Percentiles rank a stretch among this genome's conserved stretches.
phyloP scores from a whole-genome alignment of 2,329 filamentous ascomycete genomes.

The Microcyclosporella mali region DNA sequence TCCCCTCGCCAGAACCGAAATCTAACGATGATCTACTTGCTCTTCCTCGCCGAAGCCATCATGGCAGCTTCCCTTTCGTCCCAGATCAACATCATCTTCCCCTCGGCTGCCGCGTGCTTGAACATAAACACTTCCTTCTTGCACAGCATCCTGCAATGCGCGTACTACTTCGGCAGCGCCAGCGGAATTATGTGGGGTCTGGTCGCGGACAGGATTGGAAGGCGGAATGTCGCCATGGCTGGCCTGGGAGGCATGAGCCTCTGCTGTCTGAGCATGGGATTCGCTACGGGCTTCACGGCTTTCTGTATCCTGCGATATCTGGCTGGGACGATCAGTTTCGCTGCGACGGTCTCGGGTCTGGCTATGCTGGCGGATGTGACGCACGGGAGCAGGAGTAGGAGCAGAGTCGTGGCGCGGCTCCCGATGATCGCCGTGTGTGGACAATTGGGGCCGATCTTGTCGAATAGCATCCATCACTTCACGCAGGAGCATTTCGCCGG shows the following conservation, averaged over 20 bases:
- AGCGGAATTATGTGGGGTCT: slow-evolving; percentile 43
- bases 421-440: slow-evolving; percentile 43
- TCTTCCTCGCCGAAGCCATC: slow-evolving; percentile 46
- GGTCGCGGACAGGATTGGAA: slow-evolving; percentile 39
- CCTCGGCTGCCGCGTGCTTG: slow-evolving; percentile 40
- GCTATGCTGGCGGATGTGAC: slow-evolving; percentile 42
- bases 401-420: slow-evolving; percentile 38
- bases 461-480: slow-evolving; percentile 39
- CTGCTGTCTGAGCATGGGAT: slow-evolving; percentile 44
- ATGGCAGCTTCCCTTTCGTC: slow-evolving; percentile 45
- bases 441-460: slow-evolving; percentile 41
- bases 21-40: slow-evolving; percentile 39
- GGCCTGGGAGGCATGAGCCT: slow-evolving; percentile 40
- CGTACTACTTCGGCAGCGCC: slow-evolving; percentile 43
- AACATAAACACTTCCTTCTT: slow-evolving; percentile 42
- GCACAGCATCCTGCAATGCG: slow-evolving; percentile 43
- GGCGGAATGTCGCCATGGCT: slow-evolving; percentile 39
- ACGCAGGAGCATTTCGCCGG: slow-evolving; percentile 33
- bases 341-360: slow-evolving; percentile 40
- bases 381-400: slow-evolving; percentile 24
- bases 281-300: slow-evolving; percentile 38
- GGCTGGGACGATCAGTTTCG: slow-evolving; percentile 40
- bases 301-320: slow-evolving; percentile 41
- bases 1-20: slow-evolving; percentile 22
- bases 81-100: slow-evolving; percentile 42